Conservation (phyloP, 2,329 filamentous ascomycete genomes). For the Rutstroemia sp. region DNA sequence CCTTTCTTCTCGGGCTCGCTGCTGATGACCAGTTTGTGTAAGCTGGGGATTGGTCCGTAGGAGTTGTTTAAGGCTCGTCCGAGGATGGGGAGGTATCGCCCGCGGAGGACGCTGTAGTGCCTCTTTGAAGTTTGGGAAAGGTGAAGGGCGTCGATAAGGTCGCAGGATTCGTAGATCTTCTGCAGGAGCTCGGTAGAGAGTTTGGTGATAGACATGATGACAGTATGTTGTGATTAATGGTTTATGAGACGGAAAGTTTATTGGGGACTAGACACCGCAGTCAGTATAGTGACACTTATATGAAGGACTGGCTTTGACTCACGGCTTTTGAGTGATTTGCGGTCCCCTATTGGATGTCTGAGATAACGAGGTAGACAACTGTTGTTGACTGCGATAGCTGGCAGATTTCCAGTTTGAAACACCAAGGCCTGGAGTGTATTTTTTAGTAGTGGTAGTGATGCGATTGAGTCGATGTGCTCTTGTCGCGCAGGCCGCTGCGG, state of each 20-base stretch:
- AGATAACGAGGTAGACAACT: too few relatives aligned
- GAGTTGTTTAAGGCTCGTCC: conserved; percentile 22
- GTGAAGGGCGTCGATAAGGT: conserved; percentile 24
- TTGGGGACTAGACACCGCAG: too few relatives aligned
- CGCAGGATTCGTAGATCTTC: conserved; percentile 25
- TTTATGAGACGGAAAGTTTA: neutral
- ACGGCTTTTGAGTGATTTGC: too few relatives aligned
- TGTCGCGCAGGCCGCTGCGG: conserved; percentile 20
- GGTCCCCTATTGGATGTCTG: too few relatives aligned
- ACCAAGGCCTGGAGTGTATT: conserved; percentile 1
- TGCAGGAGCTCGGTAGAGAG: conserved; percentile 29
- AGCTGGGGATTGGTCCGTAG: conserved; percentile 23
- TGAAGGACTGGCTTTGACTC: too few relatives aligned
- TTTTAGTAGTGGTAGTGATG: conserved; percentile 9
- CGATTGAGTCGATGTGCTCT: conserved; percentile 16
- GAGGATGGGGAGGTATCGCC: conserved; percentile 21
- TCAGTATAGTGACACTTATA: too few relatives aligned
- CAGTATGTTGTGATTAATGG: neutral
- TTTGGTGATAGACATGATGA: conserved; percentile 23
- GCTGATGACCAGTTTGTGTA: conserved; percentile 24
- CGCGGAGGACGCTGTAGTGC: conserved; percentile 23
- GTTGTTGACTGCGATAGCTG: too few relatives aligned
- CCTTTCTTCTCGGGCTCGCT: conserved; percentile 23
- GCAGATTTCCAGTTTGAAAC: too few relatives aligned
- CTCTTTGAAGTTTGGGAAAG: conserved; percentile 24